These are phyloP conservation scores for Trichomonascus vanleenenianus DNA, from an alignment of 805 yeast genomes.

Conservation along the genomic window DNA sequence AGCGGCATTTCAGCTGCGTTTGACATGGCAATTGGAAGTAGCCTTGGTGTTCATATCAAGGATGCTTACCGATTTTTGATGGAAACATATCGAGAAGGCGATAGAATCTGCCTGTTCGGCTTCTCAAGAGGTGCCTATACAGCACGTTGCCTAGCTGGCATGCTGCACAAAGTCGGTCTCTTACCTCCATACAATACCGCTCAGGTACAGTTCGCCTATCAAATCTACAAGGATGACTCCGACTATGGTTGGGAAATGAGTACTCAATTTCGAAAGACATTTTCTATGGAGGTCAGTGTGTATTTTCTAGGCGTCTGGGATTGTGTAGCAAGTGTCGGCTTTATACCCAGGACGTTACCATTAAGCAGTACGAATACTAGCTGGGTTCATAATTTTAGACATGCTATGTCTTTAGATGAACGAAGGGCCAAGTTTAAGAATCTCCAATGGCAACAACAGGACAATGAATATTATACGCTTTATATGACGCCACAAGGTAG, in stretches of 20 bases:
- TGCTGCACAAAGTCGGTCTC: constrained; percentile 55
- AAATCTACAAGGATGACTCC: constrained; percentile 47
- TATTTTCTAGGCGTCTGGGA: constrained; percentile 62
- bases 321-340: constrained; percentile 58
- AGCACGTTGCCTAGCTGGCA: constrained; percentile 55
- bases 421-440: constrained; percentile 50
- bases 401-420: constrained; percentile 60
- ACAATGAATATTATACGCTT: neutral
- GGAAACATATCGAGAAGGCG: constrained; percentile 42
- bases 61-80: constrained; percentile 50
- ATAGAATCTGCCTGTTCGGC: constrained; percentile 49
- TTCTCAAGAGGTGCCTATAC: constrained; percentile 58
- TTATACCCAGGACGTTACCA: constrained; percentile 47
- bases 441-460: constrained; percentile 4
- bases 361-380: constrained; percentile 48
- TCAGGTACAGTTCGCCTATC: constrained; percentile 53
- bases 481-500: no score
- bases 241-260: constrained; percentile 22
- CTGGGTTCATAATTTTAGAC: constrained; percentile 53
- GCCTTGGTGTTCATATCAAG: constrained; percentile 47
- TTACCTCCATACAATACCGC: constrained; percentile 46
- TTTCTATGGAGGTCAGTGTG: constrained; percentile 41
- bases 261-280: constrained; percentile 42
- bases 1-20: constrained; percentile 6
- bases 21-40: constrained; percentile 45